Conservation (phyloP, 192 early-diverging fungal species). For the Backusella tuberculispora region DNA sequence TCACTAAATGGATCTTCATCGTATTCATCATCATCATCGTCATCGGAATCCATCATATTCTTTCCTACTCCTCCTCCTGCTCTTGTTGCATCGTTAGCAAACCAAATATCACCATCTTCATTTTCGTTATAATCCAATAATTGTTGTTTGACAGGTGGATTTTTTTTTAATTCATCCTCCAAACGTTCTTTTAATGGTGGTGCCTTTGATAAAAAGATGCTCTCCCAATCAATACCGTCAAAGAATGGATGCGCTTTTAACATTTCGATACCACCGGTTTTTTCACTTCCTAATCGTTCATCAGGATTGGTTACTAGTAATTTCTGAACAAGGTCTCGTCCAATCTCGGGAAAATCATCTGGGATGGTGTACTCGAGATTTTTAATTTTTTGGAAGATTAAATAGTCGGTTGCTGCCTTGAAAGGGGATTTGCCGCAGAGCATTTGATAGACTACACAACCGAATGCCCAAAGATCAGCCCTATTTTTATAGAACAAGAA, state of each 20-base stretch:
- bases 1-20: conserved; percentile 12
- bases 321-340: conserved; percentile 76
- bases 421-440: conserved; percentile 90
- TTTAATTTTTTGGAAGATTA: conserved; percentile 94
- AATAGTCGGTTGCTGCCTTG: conserved; percentile 93
- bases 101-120: conserved; percentile 19
- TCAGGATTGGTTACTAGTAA: conserved; percentile 72
- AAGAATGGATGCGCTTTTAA: conserved; percentile 86
- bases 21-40: conserved; percentile 21
- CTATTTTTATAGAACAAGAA: conserved; percentile 33
- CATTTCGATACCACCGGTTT: conserved; percentile 54
- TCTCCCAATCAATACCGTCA: conserved; percentile 74
- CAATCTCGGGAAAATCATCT: conserved; percentile 65
- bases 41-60: neutral
- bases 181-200: conserved; percentile 20
- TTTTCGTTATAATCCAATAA: conserved; percentile 33
- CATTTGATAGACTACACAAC: conserved; percentile 93
- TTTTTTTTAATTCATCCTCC: conserved; percentile 21
- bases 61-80: neutral
- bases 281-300: conserved; percentile 63
- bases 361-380: conserved; percentile 89
- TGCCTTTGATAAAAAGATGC: conserved; percentile 55
- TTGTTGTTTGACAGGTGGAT: neutral
- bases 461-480: conserved; percentile 84
- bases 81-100: neutral